Percentiles rank a stretch among this genome's conserved stretches.
Evolutionary conservation across 176 grass and related monocot genomes (phyloP).

Genomic region (Canna indica): DNA sequence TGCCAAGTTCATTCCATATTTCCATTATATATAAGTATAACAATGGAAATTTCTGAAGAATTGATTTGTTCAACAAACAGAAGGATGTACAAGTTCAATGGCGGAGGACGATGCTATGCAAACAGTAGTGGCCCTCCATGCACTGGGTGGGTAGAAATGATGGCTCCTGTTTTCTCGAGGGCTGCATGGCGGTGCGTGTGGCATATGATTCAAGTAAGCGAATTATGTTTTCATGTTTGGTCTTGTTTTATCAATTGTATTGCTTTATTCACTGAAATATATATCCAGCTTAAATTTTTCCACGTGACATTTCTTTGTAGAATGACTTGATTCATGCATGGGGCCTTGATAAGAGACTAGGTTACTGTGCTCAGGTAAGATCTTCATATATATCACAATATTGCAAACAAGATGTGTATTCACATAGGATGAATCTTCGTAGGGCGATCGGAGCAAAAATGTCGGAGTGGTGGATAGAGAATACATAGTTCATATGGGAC

Average conservation of each 20-base stretch:
- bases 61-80: slow-evolving; percentile 14
- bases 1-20: background rate
- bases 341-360: slow-evolving; percentile 78
- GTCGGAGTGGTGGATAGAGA: slow-evolving; percentile 83
- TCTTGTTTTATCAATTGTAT: too few species aligned
- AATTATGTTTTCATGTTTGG: background rate
- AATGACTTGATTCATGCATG: slow-evolving; percentile 87
- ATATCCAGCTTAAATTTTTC: too few species aligned
- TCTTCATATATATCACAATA: too few species aligned
- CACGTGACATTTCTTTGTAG: slow-evolving; percentile 35
- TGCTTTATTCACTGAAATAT: too few species aligned
- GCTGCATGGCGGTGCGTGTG: slow-evolving; percentile 70
- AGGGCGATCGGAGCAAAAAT: slow-evolving; percentile 44
- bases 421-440: too few species aligned
- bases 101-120: slow-evolving; percentile 36
- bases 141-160: slow-evolving; percentile 95
- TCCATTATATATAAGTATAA: background rate
- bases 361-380: slow-evolving; percentile 63
- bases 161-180: slow-evolving; percentile 82
- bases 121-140: slow-evolving; percentile 71
- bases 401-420: too few species aligned
- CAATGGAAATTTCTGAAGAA: background rate
- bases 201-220: slow-evolving; percentile 61
- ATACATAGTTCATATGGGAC: slow-evolving; percentile 68
- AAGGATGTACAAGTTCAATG: slow-evolving; percentile 54